These are phyloP conservation scores for Aspergillus campestris DNA, from an alignment of 495 filamentous ascomycete species.

Conservation along the genomic window DNA sequence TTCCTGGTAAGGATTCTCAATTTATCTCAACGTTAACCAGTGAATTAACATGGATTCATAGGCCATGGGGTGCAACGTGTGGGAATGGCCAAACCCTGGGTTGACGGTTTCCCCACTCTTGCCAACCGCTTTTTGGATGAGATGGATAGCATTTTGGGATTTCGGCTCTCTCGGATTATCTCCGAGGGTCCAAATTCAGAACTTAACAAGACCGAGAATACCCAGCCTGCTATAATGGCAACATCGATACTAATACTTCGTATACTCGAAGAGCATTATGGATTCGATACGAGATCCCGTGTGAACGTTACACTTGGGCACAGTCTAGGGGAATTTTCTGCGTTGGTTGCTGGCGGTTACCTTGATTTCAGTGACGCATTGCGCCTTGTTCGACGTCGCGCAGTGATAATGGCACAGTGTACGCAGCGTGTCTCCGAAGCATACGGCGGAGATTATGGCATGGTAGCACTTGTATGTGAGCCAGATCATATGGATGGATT, in stretches of 20 bases:
- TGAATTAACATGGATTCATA: slow-evolving; percentile 23
- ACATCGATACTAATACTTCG: slow-evolving; percentile 84
- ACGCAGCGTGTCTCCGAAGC: slow-evolving; percentile 52
- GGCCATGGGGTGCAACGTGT: slow-evolving; percentile 93
- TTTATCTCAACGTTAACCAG: background rate
- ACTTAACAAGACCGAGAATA: slow-evolving; percentile 75
- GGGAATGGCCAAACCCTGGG: slow-evolving; percentile 82
- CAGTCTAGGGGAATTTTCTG: slow-evolving; percentile 91
- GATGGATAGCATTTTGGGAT: slow-evolving; percentile 67
- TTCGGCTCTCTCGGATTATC: slow-evolving; percentile 67
- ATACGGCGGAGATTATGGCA: slow-evolving; percentile 71
- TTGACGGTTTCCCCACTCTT: slow-evolving; percentile 71
- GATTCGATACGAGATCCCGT: slow-evolving; percentile 57
- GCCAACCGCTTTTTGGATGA: slow-evolving; percentile 65
- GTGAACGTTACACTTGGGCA: slow-evolving; percentile 83
- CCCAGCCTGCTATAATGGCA: slow-evolving; percentile 94
- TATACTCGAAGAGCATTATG: slow-evolving; percentile 79
- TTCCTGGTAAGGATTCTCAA: slow-evolving; percentile 53
- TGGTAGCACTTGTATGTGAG: slow-evolving; percentile 89
- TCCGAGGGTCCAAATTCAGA: slow-evolving; percentile 63
- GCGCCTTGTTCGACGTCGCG: slow-evolving; percentile 65
- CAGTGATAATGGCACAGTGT: slow-evolving; percentile 76
- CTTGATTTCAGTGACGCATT: slow-evolving; percentile 70
- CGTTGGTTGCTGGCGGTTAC: slow-evolving; percentile 74
- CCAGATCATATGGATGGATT: slow-evolving; percentile 58